phyloP scores from a whole-genome alignment of 2,329 filamentous ascomycete species.

The Fusarium avenaceum region DNA sequence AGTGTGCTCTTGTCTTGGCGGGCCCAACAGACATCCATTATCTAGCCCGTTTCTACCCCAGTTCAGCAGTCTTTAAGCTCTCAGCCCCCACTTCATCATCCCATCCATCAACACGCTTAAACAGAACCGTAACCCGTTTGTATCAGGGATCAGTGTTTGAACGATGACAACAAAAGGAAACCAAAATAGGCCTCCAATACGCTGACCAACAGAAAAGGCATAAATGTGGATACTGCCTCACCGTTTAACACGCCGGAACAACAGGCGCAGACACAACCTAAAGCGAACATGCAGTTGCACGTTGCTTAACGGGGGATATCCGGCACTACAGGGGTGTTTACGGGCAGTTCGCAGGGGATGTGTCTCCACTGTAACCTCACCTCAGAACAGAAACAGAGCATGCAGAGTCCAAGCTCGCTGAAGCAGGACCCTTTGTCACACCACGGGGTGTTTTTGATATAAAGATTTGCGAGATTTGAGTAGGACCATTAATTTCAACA shows the following conservation, averaged over 20 bases:
- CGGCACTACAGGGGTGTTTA: constrained; percentile 25
- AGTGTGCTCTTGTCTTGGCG: constrained; percentile 3
- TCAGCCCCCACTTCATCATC: not conserved
- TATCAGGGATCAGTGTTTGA: not conserved
- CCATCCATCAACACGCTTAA: not conserved
- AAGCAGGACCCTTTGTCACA: not conserved
- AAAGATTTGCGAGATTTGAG: not conserved
- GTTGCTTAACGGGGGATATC: constrained; percentile 33
- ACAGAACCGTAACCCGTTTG: not conserved
- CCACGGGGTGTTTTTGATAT: not conserved
- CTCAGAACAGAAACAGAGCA: not conserved
- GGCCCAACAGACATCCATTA: not conserved
- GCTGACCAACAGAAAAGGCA: not conserved
- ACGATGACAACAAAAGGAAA: constrained; percentile 2
- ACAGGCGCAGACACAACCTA: constrained; percentile 7
- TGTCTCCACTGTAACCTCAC: constrained; percentile 23
- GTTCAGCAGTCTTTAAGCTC: not conserved
- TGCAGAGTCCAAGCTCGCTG: not conserved
- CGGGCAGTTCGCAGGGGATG: constrained; percentile 24
- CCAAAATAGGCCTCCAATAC: constrained; percentile 13
- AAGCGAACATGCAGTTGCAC: not conserved
- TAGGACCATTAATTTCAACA: not conserved
- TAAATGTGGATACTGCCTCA: constrained; percentile 3
- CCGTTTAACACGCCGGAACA: constrained; percentile 33
- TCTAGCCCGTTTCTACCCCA: constrained; percentile 1